Evolutionary conservation across 164 flowering plant species (phyloP).

Genomic region (Nelumbo lutea): DNA sequence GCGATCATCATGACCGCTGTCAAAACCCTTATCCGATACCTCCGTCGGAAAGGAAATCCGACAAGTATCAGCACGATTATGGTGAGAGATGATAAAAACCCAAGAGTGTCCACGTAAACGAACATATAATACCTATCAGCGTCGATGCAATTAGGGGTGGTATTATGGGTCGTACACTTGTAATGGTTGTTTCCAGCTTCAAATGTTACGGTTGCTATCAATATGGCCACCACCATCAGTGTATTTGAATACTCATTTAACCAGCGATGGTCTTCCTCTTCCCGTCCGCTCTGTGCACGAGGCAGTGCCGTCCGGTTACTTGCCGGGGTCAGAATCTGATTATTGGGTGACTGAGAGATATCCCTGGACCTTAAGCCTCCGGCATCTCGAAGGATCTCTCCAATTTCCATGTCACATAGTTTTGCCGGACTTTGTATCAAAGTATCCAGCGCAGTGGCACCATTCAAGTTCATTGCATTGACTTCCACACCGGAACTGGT

Average conservation of each 20-base stretch:
- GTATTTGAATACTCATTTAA: neutral
- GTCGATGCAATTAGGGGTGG: neutral
- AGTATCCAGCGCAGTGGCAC: conserved; percentile 5
- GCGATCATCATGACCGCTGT: conserved; percentile 5
- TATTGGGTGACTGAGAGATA: neutral
- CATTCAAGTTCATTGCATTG: conserved; percentile 2
- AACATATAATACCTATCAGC: neutral
- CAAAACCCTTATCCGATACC: conserved; percentile 4
- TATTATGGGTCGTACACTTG: neutral
- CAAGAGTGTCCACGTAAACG: neutral
- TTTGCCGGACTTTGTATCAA: neutral
- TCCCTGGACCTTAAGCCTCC: neutral
- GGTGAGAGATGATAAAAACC: neutral
- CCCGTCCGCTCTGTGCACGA: no score
- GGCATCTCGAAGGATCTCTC: neutral
- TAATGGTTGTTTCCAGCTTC: neutral
- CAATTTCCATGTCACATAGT: conserved; percentile 4
- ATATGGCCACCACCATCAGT: neutral
- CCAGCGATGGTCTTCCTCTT: neutral
- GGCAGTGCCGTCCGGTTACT: no score
- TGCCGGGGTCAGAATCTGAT: no score
- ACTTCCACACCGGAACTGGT: neutral
- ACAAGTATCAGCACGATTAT: neutral
- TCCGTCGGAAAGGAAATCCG: conserved; percentile 3
- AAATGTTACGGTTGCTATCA: conserved; percentile 1